phyloP scores from a whole-genome alignment of 257 asterid species.

The Datura wrightii region DNA sequence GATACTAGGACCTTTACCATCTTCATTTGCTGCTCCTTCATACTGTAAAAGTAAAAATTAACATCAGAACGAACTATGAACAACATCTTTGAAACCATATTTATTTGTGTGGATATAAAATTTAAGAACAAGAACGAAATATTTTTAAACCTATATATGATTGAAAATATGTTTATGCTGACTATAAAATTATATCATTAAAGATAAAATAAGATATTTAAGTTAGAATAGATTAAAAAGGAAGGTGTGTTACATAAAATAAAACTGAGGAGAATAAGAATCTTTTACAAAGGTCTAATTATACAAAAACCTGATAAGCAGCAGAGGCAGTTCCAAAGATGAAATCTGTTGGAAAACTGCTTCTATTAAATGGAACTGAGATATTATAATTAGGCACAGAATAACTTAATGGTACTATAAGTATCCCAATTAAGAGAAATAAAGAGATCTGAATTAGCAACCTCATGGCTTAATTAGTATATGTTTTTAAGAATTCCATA shows the following conservation, averaged over 20 bases:
- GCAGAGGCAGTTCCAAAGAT: slow-evolving; percentile 34
- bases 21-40: slow-evolving; percentile 43
- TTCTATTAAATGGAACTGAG: slow-evolving; percentile 30
- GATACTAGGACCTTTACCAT: slow-evolving; percentile 44
- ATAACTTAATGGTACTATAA: neutral
- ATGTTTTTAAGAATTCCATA: slow-evolving; percentile 15
- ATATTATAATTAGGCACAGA: neutral
- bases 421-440: neutral
- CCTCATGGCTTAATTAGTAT: neutral
- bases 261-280: neutral
- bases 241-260: neutral
- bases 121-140: neutral
- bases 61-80: neutral
- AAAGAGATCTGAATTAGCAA: neutral
- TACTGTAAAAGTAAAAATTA: slow-evolving; percentile 2
- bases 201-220: neutral
- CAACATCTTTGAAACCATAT: no score
- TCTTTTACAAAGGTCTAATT: neutral
- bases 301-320: slow-evolving; percentile 29
- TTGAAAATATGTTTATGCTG: neutral
- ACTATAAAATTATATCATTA: neutral
- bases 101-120: neutral
- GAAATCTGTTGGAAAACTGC: slow-evolving; percentile 32
- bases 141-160: neutral
- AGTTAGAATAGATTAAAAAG: neutral